Evolutionary conservation across 768 basidiomycete genomes (phyloP).

Genomic region (Epithele typhae): DNA sequence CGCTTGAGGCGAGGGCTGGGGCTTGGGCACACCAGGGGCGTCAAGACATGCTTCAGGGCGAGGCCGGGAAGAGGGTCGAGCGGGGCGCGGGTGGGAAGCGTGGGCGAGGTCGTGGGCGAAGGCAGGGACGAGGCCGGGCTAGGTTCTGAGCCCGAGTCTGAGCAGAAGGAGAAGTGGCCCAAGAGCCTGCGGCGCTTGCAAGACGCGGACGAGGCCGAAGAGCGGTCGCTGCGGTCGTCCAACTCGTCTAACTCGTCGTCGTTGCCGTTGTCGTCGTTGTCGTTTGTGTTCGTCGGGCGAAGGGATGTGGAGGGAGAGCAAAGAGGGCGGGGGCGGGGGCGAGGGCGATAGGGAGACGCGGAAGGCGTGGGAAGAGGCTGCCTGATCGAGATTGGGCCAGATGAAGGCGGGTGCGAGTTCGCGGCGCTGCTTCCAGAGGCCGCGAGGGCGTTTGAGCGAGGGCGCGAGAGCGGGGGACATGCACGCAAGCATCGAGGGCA

Average conservation of each 20-base stretch:
- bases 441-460: constrained; percentile 23
- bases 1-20: not conserved
- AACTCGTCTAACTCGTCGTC: constrained; percentile 15
- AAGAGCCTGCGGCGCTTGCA: constrained; percentile 24
- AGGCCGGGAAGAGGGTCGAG: not conserved
- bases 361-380: constrained; percentile 11
- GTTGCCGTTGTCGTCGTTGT: constrained; percentile 6
- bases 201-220: constrained; percentile 14
- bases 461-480: not conserved
- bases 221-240: constrained; percentile 18
- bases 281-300: constrained; percentile 2
- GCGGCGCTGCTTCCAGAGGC: constrained; percentile 25
- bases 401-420: not conserved
- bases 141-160: constrained; percentile 4
- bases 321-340: not conserved
- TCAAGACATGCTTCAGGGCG: constrained; percentile 3
- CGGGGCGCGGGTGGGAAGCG: constrained; percentile 4
- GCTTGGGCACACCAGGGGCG: constrained; percentile 2
- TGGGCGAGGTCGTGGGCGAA: constrained; percentile 1
- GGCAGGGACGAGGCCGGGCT: no score
- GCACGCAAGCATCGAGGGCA: no score
- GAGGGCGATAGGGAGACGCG: not conserved
- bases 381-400: constrained; percentile 12
- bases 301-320: constrained; percentile 1
- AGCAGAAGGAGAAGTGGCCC: constrained; percentile 14